Conservation (phyloP, 768 basidiomycete genomes). For the Auricularia sp. region DNA sequence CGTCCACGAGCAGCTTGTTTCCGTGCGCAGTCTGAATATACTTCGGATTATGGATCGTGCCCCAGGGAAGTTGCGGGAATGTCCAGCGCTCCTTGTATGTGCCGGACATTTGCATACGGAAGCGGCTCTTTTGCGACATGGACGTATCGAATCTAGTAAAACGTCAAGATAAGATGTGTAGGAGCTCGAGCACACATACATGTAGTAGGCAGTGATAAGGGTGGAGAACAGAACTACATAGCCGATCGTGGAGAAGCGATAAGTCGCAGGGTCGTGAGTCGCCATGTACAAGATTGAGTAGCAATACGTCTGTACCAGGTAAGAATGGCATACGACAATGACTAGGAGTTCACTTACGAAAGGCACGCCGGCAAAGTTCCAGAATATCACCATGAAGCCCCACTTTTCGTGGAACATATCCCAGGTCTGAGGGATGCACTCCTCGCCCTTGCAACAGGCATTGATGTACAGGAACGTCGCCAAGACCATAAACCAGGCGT, state of each 20-base stretch:
- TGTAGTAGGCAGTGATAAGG: constrained; percentile 74
- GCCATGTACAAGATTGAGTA: constrained; percentile 98
- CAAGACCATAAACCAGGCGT: constrained; percentile 93
- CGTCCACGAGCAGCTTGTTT: constrained; percentile 82
- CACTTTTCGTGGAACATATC: constrained; percentile 99
- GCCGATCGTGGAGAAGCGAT: constrained; percentile 70
- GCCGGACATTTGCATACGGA: constrained; percentile 95
- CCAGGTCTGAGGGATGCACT: constrained; percentile 95
- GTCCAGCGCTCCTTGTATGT: constrained; percentile 76
- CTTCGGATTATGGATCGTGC: constrained; percentile 73
- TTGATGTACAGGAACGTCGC: constrained; percentile 96
- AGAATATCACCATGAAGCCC: constrained; percentile 98
- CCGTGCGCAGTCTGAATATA: constrained; percentile 92
- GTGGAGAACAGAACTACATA: constrained; percentile 66
- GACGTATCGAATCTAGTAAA: constrained; percentile 73
- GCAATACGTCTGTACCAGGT: constrained; percentile 63
- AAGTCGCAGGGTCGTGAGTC: constrained; percentile 79
- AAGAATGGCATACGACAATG: constrained; percentile 3
- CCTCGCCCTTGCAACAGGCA: constrained; percentile 90
- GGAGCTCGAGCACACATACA: constrained; percentile 38
- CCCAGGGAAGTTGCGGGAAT: constrained; percentile 88
- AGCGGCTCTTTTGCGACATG: constrained; percentile 94
- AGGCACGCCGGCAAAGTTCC: constrained; percentile 90
- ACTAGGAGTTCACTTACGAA: constrained; percentile 33
- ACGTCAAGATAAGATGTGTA: not conserved